A percentile compares a stretch with the other conserved stretches of the same genome.
These are phyloP conservation scores for Astrocystis sublimbata DNA, from an alignment of 495 filamentous ascomycete species.

Conservation along the genomic window DNA sequence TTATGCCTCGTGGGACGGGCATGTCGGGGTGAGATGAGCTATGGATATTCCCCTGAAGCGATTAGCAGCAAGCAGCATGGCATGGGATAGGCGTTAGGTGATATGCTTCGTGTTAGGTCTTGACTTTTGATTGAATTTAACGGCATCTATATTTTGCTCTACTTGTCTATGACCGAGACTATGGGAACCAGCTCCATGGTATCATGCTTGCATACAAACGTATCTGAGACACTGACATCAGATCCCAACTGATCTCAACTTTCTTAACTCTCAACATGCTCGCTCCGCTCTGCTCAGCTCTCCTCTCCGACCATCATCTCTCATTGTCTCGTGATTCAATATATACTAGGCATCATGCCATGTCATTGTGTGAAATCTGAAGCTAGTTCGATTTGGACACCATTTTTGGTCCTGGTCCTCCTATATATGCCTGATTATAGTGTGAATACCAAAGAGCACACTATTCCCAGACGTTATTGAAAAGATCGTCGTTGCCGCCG, in stretches of 20 bases:
- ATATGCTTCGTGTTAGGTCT: no score
- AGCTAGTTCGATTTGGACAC: no score
- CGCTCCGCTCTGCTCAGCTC: no score
- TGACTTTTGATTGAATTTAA: slow-evolving; percentile 19
- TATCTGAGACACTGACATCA: neutral
- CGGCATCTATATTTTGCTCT: no score
- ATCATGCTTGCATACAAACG: neutral
- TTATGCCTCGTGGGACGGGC: no score
- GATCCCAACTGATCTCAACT: neutral
- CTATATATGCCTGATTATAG: no score
- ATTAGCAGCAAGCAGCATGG: slow-evolving; percentile 16
- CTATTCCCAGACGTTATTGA: slow-evolving; percentile 91
- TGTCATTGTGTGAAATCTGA: no score
- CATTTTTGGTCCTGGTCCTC: no score
- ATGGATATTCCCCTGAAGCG: neutral
- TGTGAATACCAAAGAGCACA: no score
- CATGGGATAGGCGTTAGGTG: slow-evolving; percentile 22
- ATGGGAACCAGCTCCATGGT: neutral
- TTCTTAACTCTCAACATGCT: no score
- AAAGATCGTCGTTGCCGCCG: slow-evolving; percentile 76
- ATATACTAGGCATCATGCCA: neutral
- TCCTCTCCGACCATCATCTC: neutral
- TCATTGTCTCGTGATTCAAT: neutral
- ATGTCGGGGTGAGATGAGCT: neutral
- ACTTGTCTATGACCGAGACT: no score